These are phyloP conservation scores for Castanospermum australe DNA, from an alignment of 306 rosid genomes.

Conservation along the genomic window DNA sequence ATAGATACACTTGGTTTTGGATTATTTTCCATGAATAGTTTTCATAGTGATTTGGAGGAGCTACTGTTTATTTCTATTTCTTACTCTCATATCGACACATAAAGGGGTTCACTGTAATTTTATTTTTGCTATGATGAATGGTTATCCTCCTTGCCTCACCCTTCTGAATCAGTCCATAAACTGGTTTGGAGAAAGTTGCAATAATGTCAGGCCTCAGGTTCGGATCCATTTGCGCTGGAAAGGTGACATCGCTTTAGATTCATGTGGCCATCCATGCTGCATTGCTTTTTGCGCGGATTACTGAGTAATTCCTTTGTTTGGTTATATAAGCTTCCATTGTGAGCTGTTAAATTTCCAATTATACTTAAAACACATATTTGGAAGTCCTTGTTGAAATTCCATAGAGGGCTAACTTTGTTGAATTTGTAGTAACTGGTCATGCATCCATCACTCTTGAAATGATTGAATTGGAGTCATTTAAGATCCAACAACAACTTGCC, in stretches of 20 bases:
- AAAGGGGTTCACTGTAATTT: not conserved
- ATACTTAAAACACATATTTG: not conserved
- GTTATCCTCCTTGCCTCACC: not conserved
- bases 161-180: not conserved
- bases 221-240: conserved; percentile 16
- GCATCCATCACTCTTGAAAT: not conserved
- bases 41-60: not conserved
- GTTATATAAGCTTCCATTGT: not conserved
- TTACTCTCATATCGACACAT: not conserved
- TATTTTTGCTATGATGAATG: not conserved
- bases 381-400: not conserved
- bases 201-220: not conserved
- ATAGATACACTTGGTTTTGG: not conserved
- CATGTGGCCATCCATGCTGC: not conserved
- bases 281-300: not conserved
- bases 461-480: not conserved
- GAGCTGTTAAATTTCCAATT: not conserved
- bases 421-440: not conserved
- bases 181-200: not conserved
- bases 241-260: not conserved
- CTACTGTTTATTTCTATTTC: not conserved
- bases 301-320: not conserved
- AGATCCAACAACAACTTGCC: not conserved
- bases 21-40: not conserved
- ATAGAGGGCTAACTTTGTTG: not conserved